phyloP scores from a whole-genome alignment of 1,284 basidiomycete species.

The Austroboletus novae-zelandiae region DNA sequence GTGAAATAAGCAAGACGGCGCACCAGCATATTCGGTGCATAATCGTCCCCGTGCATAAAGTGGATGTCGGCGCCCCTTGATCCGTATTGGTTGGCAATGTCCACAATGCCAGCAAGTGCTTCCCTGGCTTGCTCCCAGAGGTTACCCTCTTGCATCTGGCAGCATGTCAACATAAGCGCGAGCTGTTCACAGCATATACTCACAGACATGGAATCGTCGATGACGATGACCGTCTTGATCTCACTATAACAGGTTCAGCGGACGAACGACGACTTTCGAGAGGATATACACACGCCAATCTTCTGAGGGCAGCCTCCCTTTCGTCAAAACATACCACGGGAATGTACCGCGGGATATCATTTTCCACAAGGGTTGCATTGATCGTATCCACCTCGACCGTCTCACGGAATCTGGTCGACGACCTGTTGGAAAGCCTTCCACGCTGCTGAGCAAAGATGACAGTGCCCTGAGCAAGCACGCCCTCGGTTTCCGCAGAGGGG shows the following conservation, averaged over 20 bases:
- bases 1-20: neutral
- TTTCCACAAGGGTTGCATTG: constrained; percentile 29
- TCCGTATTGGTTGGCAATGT: constrained; percentile 39
- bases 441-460: constrained; percentile 33
- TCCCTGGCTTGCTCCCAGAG: constrained; percentile 41
- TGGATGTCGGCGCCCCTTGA: constrained; percentile 44
- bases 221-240: constrained; percentile 38
- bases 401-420: neutral
- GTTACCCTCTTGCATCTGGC: constrained; percentile 38
- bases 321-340: constrained; percentile 4
- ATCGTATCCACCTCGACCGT: constrained; percentile 15
- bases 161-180: constrained; percentile 1
- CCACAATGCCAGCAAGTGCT: constrained; percentile 43
- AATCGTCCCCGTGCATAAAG: constrained; percentile 41
- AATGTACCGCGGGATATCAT: constrained; percentile 29
- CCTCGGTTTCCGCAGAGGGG: constrained; percentile 10
- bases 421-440: neutral
- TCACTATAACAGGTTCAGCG: constrained; percentile 20
- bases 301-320: constrained; percentile 9
- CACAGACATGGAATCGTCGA: constrained; percentile 49
- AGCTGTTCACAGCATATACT: constrained; percentile 1
- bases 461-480: constrained; percentile 27
- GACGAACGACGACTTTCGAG: neutral
- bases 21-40: constrained; percentile 36
- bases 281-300: constrained; percentile 25